Evolutionary conservation across 331 rosid genomes (phyloP).

Genomic region (Saraca asoca): DNA sequence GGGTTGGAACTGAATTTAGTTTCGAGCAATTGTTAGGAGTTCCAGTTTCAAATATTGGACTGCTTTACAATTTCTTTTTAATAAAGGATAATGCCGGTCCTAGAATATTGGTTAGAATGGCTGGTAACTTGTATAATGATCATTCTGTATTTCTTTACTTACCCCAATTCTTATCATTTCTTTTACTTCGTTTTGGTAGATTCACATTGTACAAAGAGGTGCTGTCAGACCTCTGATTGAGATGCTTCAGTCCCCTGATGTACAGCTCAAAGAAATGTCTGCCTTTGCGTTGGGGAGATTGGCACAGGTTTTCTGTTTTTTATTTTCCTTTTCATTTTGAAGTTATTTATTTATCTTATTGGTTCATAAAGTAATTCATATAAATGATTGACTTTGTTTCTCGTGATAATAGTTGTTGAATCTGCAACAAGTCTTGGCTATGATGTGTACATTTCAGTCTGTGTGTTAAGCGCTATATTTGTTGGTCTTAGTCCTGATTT

Average conservation of each 20-base stretch:
- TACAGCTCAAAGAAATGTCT: slow-evolving; percentile 95
- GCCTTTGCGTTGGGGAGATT: slow-evolving; percentile 98
- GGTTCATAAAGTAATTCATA: slow-evolving; percentile 28
- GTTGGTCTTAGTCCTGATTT: neutral
- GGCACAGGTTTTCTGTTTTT: slow-evolving; percentile 77
- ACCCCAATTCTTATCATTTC: neutral
- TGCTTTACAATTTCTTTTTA: slow-evolving; percentile 25
- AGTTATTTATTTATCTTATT: slow-evolving; percentile 12
- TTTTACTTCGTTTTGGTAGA: slow-evolving; percentile 49
- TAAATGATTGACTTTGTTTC: slow-evolving; percentile 6
- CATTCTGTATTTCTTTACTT: slow-evolving; percentile 17
- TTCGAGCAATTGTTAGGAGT: slow-evolving; percentile 18
- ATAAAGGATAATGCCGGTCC: slow-evolving; percentile 16
- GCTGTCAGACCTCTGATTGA: slow-evolving; percentile 95
- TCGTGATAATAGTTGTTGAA: slow-evolving; percentile 26
- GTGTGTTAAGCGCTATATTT: neutral
- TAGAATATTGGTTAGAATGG: slow-evolving; percentile 26
- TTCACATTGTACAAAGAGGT: slow-evolving; percentile 98
- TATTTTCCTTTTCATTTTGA: neutral
- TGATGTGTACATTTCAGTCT: slow-evolving; percentile 12
- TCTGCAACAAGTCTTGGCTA: slow-evolving; percentile 9
- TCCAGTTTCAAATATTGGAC: slow-evolving; percentile 22
- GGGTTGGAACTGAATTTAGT: slow-evolving; percentile 13
- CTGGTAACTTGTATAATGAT: slow-evolving; percentile 23
- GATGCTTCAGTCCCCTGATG: slow-evolving; percentile 96